Percentiles rank a stretch among this genome's conserved stretches.
Conservation (phyloP, 2,329 filamentous ascomycete genomes). For the Paramyrothecium sp. region DNA sequence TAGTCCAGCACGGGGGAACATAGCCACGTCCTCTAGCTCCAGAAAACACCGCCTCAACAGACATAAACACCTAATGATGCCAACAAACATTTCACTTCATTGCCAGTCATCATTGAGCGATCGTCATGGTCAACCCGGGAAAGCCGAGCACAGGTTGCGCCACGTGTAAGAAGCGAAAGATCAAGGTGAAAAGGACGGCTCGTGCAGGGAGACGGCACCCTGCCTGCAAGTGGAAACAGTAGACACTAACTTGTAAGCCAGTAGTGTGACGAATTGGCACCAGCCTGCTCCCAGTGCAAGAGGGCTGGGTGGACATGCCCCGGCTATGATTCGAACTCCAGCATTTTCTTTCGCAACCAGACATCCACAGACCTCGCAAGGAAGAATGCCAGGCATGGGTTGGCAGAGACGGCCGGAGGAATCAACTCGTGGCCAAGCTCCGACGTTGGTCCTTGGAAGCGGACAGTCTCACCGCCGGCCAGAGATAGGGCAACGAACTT, state of each 20-base stretch:
- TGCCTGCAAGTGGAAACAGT: too few species aligned
- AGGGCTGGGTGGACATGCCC: slow-evolving; percentile 15
- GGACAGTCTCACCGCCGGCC: slow-evolving; percentile 7
- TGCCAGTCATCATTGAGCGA: too few species aligned
- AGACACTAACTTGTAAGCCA: neutral
- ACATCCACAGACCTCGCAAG: too few species aligned
- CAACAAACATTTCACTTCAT: too few species aligned
- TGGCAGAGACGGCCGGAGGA: too few species aligned
- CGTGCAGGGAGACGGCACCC: neutral
- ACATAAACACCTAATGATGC: too few species aligned
- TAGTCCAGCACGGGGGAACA: too few species aligned
- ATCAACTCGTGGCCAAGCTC: too few species aligned
- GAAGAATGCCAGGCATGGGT: too few species aligned
- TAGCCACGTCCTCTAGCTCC: too few species aligned
- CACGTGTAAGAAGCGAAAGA: slow-evolving; percentile 15
- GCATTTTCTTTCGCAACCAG: slow-evolving; percentile 8
- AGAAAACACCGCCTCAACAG: too few species aligned
- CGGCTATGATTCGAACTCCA: slow-evolving; percentile 4
- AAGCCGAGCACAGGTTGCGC: slow-evolving; percentile 16
- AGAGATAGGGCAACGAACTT: slow-evolving; percentile 13
- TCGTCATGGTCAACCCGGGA: slow-evolving; percentile 14
- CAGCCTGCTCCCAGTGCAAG: slow-evolving; percentile 13
- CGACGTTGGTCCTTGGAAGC: slow-evolving; percentile 4
- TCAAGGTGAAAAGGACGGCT: slow-evolving; percentile 10
- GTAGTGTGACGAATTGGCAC: slow-evolving; percentile 14